These are phyloP conservation scores for Alternaria sp. DNA, from an alignment of 2,329 filamentous ascomycete genomes.

Conservation along the genomic window DNA sequence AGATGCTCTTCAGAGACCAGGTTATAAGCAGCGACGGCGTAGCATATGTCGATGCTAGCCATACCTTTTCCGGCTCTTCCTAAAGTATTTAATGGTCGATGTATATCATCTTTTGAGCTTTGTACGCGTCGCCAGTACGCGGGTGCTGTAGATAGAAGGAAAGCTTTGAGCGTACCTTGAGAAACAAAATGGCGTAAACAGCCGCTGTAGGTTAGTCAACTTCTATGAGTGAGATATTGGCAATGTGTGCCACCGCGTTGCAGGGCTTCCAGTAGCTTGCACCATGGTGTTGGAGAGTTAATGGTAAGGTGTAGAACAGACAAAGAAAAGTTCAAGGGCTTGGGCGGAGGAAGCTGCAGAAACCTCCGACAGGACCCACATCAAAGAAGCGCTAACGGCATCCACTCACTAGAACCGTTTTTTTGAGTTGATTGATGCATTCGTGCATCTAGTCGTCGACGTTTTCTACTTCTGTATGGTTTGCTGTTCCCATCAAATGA, in stretches of 20 bases:
- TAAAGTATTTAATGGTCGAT: slow-evolving; percentile 54
- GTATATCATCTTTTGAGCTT: slow-evolving; percentile 47
- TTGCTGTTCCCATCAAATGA: neutral
- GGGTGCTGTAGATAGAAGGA: slow-evolving; percentile 11
- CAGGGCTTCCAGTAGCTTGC: neutral
- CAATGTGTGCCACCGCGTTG: neutral
- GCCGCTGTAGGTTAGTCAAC: slow-evolving; percentile 1
- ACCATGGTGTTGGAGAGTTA: neutral
- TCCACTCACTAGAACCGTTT: neutral
- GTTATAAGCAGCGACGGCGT: slow-evolving; percentile 61
- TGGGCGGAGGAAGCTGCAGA: slow-evolving; percentile 7
- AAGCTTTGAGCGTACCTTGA: slow-evolving; percentile 23
- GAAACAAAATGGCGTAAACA: neutral
- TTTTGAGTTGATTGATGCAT: neutral
- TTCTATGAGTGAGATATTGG: neutral
- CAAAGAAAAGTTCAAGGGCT: slow-evolving; percentile 20
- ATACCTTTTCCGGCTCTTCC: slow-evolving; percentile 64
- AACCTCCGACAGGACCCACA: slow-evolving; percentile 16
- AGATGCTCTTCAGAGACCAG: slow-evolving; percentile 54
- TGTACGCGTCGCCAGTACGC: slow-evolving; percentile 7
- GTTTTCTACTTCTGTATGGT: neutral
- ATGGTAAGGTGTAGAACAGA: slow-evolving; percentile 1
- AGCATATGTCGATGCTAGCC: slow-evolving; percentile 60
- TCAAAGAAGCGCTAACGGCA: slow-evolving; percentile 17
- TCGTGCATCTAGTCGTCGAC: neutral